phyloP scores from a whole-genome alignment of 2,329 filamentous ascomycete species.

The Xylariaceae sp. region DNA sequence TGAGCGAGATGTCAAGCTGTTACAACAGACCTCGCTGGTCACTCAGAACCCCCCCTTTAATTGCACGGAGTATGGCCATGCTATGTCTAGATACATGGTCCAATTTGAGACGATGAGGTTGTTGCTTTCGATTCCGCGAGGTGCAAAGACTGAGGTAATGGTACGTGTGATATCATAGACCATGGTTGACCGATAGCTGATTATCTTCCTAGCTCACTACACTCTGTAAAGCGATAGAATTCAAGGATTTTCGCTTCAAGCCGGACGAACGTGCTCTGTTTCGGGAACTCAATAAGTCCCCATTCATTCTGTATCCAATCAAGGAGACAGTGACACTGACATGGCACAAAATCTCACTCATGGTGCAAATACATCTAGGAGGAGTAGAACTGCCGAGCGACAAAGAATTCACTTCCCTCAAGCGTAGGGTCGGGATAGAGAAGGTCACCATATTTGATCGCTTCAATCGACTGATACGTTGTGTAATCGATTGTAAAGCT shows the following conservation, averaged over 20 bases:
- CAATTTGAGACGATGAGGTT: conserved; percentile 78
- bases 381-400: conserved; percentile 63
- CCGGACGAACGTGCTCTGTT: conserved; percentile 69
- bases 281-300: conserved; percentile 71
- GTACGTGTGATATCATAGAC: conserved; percentile 49
- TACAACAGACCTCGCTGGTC: conserved; percentile 64
- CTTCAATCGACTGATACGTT: conserved; percentile 70
- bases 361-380: conserved; percentile 77
- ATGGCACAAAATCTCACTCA: conserved; percentile 75
- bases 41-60: conserved; percentile 51
- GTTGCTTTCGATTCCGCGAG: conserved; percentile 64
- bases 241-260: conserved; percentile 72
- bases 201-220: conserved; percentile 59
- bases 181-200: conserved; percentile 8
- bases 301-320: conserved; percentile 70
- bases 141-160: conserved; percentile 66
- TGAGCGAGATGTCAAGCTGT: conserved; percentile 65
- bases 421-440: conserved; percentile 61
- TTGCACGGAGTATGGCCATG: conserved; percentile 73
- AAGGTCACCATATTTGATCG: conserved; percentile 68
- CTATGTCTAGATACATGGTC: conserved; percentile 83
- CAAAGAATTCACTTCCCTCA: conserved; percentile 59
- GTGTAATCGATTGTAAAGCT: conserved; percentile 73
- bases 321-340: conserved; percentile 66
- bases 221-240: conserved; percentile 71